Evolutionary conservation across 495 filamentous ascomycete species (phyloP).

Genomic region (Neurospora sp.): DNA sequence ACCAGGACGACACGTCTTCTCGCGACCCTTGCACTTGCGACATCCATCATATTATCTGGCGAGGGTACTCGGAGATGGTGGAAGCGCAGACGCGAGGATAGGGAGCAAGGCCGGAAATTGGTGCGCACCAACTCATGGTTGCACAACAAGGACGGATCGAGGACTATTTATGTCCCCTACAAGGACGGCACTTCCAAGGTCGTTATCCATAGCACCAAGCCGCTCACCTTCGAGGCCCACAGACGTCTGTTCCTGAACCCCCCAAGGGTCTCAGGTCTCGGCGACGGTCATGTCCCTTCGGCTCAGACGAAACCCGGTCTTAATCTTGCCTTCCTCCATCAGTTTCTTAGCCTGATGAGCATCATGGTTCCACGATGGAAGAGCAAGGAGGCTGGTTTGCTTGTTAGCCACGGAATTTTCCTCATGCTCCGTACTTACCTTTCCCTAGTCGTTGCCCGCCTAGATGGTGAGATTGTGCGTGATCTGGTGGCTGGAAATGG

Average conservation of each 20-base stretch:
- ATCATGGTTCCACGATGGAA: slow-evolving; percentile 96
- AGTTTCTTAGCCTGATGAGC: slow-evolving; percentile 87
- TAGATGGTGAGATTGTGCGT: slow-evolving; percentile 94
- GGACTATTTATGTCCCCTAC: slow-evolving; percentile 92
- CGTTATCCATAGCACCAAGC: slow-evolving; percentile 84
- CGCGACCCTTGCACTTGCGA: slow-evolving; percentile 59
- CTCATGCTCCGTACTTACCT: slow-evolving; percentile 88
- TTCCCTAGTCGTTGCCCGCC: slow-evolving; percentile 79
- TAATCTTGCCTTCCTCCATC: slow-evolving; percentile 96
- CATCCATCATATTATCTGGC: slow-evolving; percentile 65
- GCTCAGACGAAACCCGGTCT: slow-evolving; percentile 85
- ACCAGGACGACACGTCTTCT: slow-evolving; percentile 61
- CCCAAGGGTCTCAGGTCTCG: slow-evolving; percentile 62
- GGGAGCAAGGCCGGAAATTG: slow-evolving; percentile 66
- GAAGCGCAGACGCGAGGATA: slow-evolving; percentile 58
- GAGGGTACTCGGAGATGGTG: slow-evolving; percentile 71
- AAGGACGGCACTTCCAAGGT: slow-evolving; percentile 80
- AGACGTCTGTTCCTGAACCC: slow-evolving; percentile 87
- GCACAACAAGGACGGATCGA: slow-evolving; percentile 82
- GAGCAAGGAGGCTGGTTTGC: slow-evolving; percentile 85
- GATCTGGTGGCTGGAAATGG: slow-evolving; percentile 94
- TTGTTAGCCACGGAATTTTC: slow-evolving; percentile 80
- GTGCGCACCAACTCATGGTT: slow-evolving; percentile 88
- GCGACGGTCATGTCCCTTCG: slow-evolving; percentile 75
- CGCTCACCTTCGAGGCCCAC: slow-evolving; percentile 92